Evolutionary conservation across 1,284 basidiomycete genomes (phyloP), one percentile per base, ranked within the genome.

Genomic region (Leccinum griseonigrum): DNA sequence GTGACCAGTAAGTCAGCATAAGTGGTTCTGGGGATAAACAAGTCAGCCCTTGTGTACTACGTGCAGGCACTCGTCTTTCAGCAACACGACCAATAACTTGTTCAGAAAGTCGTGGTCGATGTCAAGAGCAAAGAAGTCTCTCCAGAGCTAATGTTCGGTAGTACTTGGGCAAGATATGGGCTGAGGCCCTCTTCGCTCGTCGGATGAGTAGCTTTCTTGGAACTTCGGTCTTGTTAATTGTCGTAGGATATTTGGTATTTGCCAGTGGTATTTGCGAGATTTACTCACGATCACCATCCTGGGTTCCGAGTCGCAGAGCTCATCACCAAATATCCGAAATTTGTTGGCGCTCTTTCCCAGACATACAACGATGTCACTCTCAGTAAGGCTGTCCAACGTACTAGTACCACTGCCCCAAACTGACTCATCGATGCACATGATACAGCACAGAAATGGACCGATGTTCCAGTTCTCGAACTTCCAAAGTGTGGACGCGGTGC

Each of bases 401-500:
- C 48, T 29, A 29, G 28, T 28, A 52, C 34, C 32, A 38, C 14
- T 38, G 36, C 36, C 9, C n/a, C 10, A 22, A 57, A 26, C 46
- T 48, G 58, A 52, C 59, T 29, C 28, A 7, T 31, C n/a, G 58
- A 11, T 40, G 26, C 18, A 32, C 43, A 29, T 29, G 28, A 26
- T 16, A n/a, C 61, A 92, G 89, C 84, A 16, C 90, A 92, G 69
- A 79, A 84, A 72, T 92, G 91, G 91, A 76, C 73, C 3, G 80
- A 86, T 48, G 73, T 91, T 0, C 77, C 85, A 66, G 74, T 90
- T 1, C 63, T 89, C 22, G 88, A 91, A 54, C 76, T 92, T 0
- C 75, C 81, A 40, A 67, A 69, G 13, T 86, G 85, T 67, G 73
- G 74, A 34, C 76, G 89, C 31, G 85, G 78, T 9, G 87, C 82